These are phyloP conservation scores for Pseudogymnoascus sp. DNA, from an alignment of 2,329 filamentous ascomycete genomes.

Conservation along the genomic window DNA sequence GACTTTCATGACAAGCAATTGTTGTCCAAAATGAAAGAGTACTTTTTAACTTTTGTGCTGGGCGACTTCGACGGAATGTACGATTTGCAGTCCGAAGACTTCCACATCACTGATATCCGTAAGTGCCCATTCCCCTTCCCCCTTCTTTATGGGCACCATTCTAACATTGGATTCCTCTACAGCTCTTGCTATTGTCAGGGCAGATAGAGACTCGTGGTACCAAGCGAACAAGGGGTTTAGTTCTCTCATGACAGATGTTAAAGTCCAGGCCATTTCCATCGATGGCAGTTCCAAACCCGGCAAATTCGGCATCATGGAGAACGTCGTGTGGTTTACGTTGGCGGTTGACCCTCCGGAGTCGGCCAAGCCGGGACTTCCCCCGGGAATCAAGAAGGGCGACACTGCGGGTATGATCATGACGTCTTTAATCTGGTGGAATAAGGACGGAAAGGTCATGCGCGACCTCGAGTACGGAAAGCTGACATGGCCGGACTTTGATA, in stretches of 20 bases:
- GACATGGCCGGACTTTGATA: neutral
- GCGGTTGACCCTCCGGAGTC: conserved; percentile 3
- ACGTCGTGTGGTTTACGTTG: conserved; percentile 10
- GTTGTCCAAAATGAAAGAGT: neutral
- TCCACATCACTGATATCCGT: neutral
- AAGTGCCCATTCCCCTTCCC: neutral
- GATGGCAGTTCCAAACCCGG: conserved; percentile 7
- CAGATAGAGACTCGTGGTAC: neutral
- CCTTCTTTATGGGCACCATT: neutral
- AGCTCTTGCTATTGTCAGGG: neutral
- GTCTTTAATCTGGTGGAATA: neutral
- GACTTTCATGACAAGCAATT: neutral
- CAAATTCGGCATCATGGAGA: conserved; percentile 10
- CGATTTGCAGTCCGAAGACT: neutral
- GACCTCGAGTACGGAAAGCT: neutral
- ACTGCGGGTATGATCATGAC: neutral
- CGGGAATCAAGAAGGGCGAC: conserved; percentile 11
- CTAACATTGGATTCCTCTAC: neutral
- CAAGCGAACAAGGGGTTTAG: neutral
- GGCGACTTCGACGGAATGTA: neutral
- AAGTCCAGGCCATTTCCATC: neutral
- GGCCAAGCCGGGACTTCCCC: conserved; percentile 1
- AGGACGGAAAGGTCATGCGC: neutral
- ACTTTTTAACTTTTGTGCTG: neutral
- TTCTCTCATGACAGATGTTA: neutral